phyloP scores from a whole-genome alignment of 768 basidiomycete species.

The Stropharia rugosoannulata region DNA sequence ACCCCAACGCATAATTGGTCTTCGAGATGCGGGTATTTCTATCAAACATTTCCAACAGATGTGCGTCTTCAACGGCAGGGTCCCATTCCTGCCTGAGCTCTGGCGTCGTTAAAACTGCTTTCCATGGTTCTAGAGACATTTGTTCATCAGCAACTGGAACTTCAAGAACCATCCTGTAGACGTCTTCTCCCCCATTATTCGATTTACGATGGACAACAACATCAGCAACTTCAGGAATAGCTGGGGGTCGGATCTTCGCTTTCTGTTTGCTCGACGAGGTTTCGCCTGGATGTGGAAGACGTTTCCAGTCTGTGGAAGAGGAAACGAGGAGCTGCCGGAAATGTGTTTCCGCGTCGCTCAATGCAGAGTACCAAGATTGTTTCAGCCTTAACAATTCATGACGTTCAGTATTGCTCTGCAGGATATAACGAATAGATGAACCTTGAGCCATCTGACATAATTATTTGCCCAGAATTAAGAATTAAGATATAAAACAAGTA shows the following conservation, averaged over 20 bases:
- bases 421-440: slow-evolving; percentile 4
- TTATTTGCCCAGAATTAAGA: background rate
- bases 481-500: background rate
- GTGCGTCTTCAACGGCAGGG: slow-evolving; percentile 85
- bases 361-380: slow-evolving; percentile 78
- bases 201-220: slow-evolving; percentile 77
- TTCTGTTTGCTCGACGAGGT: slow-evolving; percentile 45
- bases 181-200: slow-evolving; percentile 67
- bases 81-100: slow-evolving; percentile 93
- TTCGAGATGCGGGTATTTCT: slow-evolving; percentile 81
- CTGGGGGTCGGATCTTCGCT: slow-evolving; percentile 54
- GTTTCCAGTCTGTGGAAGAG: slow-evolving; percentile 79
- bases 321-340: slow-evolving; percentile 80
- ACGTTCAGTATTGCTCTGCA: background rate
- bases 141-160: slow-evolving; percentile 64
- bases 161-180: slow-evolving; percentile 83
- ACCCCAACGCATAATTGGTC: slow-evolving; percentile 91
- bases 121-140: slow-evolving; percentile 74
- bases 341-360: slow-evolving; percentile 71
- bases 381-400: slow-evolving; percentile 54
- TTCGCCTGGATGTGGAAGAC: slow-evolving; percentile 51
- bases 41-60: slow-evolving; percentile 84
- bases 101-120: slow-evolving; percentile 78
- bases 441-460: slow-evolving; percentile 34
- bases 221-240: slow-evolving; percentile 62